Evolutionary conservation across 352 stramenopile genomes (phyloP).

Genomic region (Phytophthora chlamydospora): DNA sequence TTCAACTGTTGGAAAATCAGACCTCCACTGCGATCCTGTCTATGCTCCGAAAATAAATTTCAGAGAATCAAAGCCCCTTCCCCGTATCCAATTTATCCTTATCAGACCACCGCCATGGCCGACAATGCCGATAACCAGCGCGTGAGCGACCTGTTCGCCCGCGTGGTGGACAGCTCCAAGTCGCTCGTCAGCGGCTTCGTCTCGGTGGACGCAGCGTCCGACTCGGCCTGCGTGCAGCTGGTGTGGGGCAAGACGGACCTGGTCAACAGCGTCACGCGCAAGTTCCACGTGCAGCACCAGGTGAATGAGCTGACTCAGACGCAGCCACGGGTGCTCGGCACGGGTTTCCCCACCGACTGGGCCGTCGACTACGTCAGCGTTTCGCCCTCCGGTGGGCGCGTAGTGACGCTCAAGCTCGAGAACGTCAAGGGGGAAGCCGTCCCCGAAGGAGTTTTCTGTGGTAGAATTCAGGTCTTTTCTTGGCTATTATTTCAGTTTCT

Average conservation of each 20-base stretch:
- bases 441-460: slow-evolving; percentile 55
- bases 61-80: not conserved
- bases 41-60: too few relatives aligned
- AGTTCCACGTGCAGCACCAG: slow-evolving; percentile 65
- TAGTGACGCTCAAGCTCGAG: slow-evolving; percentile 66
- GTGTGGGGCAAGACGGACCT: slow-evolving; percentile 70
- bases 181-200: slow-evolving; percentile 58
- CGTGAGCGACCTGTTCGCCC: slow-evolving; percentile 50
- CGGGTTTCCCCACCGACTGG: slow-evolving; percentile 47
- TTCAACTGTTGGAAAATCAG: too few relatives aligned
- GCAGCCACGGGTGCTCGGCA: slow-evolving; percentile 35
- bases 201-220: slow-evolving; percentile 17
- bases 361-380: slow-evolving; percentile 55
- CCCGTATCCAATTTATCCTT: not conserved
- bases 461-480: slow-evolving; percentile 18
- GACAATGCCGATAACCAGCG: slow-evolving; percentile 31
- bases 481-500: not conserved
- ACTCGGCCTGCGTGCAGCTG: slow-evolving; percentile 51
- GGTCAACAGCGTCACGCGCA: slow-evolving; percentile 56
- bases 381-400: slow-evolving; percentile 55
- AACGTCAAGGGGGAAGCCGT: slow-evolving; percentile 42
- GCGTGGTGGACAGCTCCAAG: slow-evolving; percentile 58
- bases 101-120: slow-evolving; percentile 3
- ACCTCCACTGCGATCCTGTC: too few relatives aligned
- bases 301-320: slow-evolving; percentile 28